These are phyloP conservation scores for Tinospora cordifolia DNA, from an alignment of 164 flowering plant species.

Conservation along the genomic window DNA sequence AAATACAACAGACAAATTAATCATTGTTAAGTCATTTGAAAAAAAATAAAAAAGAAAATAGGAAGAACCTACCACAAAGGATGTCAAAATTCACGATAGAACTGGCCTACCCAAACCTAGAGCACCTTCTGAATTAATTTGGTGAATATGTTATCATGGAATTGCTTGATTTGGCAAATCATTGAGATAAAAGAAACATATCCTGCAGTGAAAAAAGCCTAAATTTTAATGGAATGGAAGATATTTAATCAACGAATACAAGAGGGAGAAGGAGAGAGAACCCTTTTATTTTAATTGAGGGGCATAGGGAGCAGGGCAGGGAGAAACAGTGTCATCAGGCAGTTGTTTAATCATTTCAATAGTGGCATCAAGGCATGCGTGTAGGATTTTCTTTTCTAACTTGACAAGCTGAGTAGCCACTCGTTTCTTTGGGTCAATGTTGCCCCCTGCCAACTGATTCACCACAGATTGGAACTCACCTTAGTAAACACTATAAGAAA, in stretches of 20 bases:
- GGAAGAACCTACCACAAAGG: not conserved
- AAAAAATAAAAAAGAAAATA: not conserved
- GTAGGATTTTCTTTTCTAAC: conserved; percentile 82
- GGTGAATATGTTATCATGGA: conserved; percentile 3
- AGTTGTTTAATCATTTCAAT: conserved; percentile 56
- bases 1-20: not conserved
- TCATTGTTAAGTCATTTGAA: not conserved
- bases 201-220: not conserved
- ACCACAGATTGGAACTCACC: conserved; percentile 9
- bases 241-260: not conserved
- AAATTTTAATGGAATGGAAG: not conserved
- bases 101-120: not conserved
- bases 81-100: not conserved
- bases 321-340: conserved; percentile 76
- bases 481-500: conserved; percentile 5
- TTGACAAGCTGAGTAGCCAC: conserved; percentile 89
- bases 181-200: not conserved
- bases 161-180: not conserved
- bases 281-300: conserved; percentile 52
- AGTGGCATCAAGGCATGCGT: conserved; percentile 62
- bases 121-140: not conserved
- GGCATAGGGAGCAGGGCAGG: conserved; percentile 97
- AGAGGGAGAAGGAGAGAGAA: conserved; percentile 5
- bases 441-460: conserved; percentile 56
- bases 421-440: conserved; percentile 62